These are phyloP conservation scores for Hypoxylon sp. DNA, from an alignment of 2,329 filamentous ascomycete species.

Conservation along the genomic window DNA sequence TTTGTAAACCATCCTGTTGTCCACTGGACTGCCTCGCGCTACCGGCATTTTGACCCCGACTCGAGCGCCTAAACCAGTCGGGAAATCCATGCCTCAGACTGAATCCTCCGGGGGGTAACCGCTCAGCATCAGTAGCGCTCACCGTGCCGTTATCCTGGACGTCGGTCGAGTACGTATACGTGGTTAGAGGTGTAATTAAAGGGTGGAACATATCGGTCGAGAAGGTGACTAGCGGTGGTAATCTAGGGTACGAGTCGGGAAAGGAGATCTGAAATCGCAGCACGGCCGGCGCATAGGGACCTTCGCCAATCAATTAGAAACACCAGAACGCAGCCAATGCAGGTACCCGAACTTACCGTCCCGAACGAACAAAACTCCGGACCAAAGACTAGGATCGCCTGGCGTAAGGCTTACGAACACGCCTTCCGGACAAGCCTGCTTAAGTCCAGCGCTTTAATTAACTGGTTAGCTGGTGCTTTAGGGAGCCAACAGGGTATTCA, in stretches of 20 bases:
- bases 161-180: constrained; percentile 90
- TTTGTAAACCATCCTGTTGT: constrained; percentile 54
- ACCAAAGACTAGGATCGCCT: constrained; percentile 86
- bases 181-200: constrained; percentile 91
- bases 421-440: constrained; percentile 85
- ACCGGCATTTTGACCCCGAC: constrained; percentile 57
- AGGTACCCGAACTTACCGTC: constrained; percentile 72
- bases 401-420: constrained; percentile 89
- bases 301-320: constrained; percentile 62
- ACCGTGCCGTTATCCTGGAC: constrained; percentile 82
- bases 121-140: constrained; percentile 85
- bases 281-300: constrained; percentile 89
- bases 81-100: constrained; percentile 93
- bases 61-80: constrained; percentile 82
- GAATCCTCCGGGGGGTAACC: constrained; percentile 89
- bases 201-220: constrained; percentile 96
- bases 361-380: constrained; percentile 91
- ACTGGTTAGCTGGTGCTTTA: constrained; percentile 48
- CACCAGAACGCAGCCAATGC: constrained; percentile 20
- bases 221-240: constrained; percentile 89
- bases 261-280: constrained; percentile 93
- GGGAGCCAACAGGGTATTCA: constrained; percentile 5
- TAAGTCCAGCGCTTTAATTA: constrained; percentile 78
- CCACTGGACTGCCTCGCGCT: constrained; percentile 61
- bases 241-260: constrained; percentile 81